Conservation (phyloP, 2,329 filamentous ascomycete species). For the Stemphylium vesicarium region DNA sequence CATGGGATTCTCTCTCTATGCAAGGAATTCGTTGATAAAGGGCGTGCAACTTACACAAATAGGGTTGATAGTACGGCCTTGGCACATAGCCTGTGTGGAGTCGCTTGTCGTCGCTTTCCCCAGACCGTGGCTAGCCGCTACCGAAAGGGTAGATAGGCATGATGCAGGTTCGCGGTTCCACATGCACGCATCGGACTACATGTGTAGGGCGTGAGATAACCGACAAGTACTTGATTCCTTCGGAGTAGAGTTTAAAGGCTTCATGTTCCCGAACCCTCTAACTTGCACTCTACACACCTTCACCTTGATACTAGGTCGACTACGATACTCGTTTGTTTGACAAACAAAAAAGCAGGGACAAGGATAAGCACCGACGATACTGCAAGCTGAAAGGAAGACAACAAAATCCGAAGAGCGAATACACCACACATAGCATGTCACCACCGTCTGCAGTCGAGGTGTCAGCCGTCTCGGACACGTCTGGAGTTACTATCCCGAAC, state of each 20-base stretch:
- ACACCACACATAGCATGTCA: conserved; percentile 24
- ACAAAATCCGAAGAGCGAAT: neutral
- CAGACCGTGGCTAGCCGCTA: conserved; percentile 44
- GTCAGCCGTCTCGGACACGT: conserved; percentile 55
- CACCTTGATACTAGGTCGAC: neutral
- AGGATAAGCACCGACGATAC: neutral
- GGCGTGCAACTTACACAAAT: conserved; percentile 13
- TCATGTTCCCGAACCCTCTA: neutral
- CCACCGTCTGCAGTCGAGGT: conserved; percentile 50
- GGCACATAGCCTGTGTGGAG: conserved; percentile 17
- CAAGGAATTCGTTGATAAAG: conserved; percentile 7
- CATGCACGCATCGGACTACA: conserved; percentile 24
- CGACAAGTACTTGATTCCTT: neutral
- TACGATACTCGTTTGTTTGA: neutral
- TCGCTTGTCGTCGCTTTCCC: conserved; percentile 29
- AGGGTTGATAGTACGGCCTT: conserved; percentile 10
- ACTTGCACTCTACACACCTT: neutral
- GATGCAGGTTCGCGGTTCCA: conserved; percentile 24
- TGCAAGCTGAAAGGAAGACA: neutral
- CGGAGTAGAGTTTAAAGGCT: conserved; percentile 8
- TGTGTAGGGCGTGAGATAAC: conserved; percentile 30
- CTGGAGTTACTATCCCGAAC: conserved; percentile 53
- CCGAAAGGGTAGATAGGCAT: conserved; percentile 27
- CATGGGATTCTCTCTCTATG: neutral
- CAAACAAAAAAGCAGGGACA: neutral